A percentile compares a stretch with the other conserved stretches of the same genome.
These are phyloP conservation scores for Apophysomyces ossiformis DNA, from an alignment of 371 early-diverging fungal genomes.

Conservation along the genomic window DNA sequence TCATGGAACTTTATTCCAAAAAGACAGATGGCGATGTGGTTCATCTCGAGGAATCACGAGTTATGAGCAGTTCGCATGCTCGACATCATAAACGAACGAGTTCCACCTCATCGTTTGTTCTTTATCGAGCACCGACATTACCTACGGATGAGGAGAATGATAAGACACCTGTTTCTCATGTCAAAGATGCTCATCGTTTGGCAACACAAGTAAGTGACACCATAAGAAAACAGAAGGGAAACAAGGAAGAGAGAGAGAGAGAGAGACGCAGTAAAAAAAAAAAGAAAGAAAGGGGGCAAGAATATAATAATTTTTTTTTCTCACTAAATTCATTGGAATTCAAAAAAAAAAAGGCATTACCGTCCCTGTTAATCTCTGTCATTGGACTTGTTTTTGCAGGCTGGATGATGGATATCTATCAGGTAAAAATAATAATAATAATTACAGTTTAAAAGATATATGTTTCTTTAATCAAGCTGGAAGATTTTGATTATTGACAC, in stretches of 20 bases:
- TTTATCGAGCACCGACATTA: conserved; percentile 28
- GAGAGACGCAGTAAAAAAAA: no score
- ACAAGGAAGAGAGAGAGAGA: no score
- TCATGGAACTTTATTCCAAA: conserved; percentile 21
- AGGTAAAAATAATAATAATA: conserved; percentile 42
- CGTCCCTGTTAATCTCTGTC: conserved; percentile 74
- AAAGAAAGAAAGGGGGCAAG: neutral
- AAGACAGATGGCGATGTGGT: neutral
- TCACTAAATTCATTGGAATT: neutral
- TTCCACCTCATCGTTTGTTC: conserved; percentile 38
- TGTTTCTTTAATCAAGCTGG: no score
- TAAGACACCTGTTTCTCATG: neutral
- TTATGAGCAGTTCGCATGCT: neutral
- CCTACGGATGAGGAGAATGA: conserved; percentile 17
- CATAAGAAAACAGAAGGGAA: no score
- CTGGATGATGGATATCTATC: conserved; percentile 66
- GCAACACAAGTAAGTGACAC: conserved; percentile 31
- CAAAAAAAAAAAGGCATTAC: conserved; percentile 62
- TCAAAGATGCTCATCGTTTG: conserved; percentile 19
- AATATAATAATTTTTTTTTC: neutral
- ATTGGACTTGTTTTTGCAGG: conserved; percentile 77
- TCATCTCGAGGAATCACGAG: conserved; percentile 10
- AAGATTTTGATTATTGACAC: neutral
- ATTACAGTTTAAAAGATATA: neutral
- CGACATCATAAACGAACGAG: conserved; percentile 28